A percentile compares a stretch with the other conserved stretches of the same genome.
phyloP scores from a whole-genome alignment of 768 basidiomycete species.

The Pisolithus marmoratus region DNA sequence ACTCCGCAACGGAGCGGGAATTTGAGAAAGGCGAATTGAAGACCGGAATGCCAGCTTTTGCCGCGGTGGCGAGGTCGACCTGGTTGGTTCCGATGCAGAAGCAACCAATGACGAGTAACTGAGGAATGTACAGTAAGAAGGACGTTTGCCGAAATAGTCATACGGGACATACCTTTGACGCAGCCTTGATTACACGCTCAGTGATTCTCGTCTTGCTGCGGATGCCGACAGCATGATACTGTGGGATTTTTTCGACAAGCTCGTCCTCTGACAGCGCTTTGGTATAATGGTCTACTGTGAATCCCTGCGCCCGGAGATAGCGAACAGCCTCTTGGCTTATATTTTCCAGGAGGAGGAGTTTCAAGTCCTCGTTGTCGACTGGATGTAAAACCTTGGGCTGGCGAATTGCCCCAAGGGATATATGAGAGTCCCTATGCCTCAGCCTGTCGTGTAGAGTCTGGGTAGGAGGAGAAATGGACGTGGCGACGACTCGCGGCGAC shows the following conservation, averaged over 20 bases:
- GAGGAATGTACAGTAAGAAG: conserved; percentile 2
- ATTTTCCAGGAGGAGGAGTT: conserved; percentile 87
- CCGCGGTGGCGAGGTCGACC: conserved; percentile 82
- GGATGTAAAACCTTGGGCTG: conserved; percentile 74
- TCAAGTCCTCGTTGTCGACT: conserved; percentile 73
- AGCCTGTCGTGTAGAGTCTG: conserved; percentile 43
- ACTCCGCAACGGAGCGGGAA: conserved; percentile 97
- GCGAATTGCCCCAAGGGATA: conserved; percentile 35
- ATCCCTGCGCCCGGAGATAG: conserved; percentile 76
- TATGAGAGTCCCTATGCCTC: conserved; percentile 30
- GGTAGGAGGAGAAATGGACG: conserved; percentile 50
- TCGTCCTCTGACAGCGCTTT: conserved; percentile 91
- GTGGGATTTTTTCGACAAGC: conserved; percentile 74
- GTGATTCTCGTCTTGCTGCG: conserved; percentile 98
- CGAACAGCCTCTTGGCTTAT: conserved; percentile 88
- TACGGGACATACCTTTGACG: conserved; percentile 60
- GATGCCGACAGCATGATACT: conserved; percentile 94
- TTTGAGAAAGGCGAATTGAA: conserved; percentile 99
- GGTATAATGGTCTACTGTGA: conserved; percentile 83
- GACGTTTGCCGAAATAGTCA: not conserved
- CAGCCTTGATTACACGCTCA: conserved; percentile 79
- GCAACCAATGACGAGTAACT: conserved; percentile 96
- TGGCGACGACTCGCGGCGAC: conserved; percentile 33
- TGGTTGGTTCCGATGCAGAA: conserved; percentile 99
- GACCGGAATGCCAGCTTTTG: conserved; percentile 87